Evolutionary conservation across 108 stramenopile species (phyloP).

Genomic region (Aurantiochytrium sp.): DNA sequence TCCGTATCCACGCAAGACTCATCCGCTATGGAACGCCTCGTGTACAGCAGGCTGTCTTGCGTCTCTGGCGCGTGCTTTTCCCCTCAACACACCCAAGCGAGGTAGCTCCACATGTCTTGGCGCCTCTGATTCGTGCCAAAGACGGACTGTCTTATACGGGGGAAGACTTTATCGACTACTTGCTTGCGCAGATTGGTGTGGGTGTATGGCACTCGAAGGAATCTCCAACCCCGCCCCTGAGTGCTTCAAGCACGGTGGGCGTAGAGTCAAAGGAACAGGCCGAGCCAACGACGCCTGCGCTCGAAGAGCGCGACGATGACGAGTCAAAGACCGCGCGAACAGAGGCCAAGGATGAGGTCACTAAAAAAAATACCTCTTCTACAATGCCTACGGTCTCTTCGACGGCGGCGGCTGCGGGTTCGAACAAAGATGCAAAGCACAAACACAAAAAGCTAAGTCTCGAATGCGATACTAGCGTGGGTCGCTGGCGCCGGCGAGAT

Average conservation of each 20-base stretch:
- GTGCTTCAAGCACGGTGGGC: not conserved
- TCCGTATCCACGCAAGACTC: not conserved
- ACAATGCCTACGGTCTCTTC: not conserved
- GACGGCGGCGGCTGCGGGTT: not conserved
- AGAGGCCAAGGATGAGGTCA: not conserved
- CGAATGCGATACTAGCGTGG: not conserved
- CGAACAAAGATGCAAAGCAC: not conserved
- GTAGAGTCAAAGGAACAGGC: not conserved
- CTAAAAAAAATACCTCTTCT: not conserved
- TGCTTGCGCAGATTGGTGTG: conserved; percentile 8
- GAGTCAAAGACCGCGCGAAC: no score
- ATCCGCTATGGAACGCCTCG: conserved; percentile 24
- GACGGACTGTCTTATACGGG: not conserved
- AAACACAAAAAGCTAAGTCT: not conserved
- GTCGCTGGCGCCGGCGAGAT: not conserved
- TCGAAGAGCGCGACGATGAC: no score
- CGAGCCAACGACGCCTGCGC: no score
- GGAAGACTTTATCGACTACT: not conserved
- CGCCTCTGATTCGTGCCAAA: not conserved
- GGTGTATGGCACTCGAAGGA: not conserved
- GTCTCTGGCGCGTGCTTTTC: conserved; percentile 28
- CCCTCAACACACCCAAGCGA: not conserved
- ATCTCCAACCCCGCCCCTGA: not conserved
- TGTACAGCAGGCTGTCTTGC: conserved; percentile 33
- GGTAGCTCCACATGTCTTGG: not conserved